A percentile compares a stretch with the other conserved stretches of the same genome.
Evolutionary conservation across 1,284 basidiomycete species (phyloP).

Genomic region (Naganishia sp.): DNA sequence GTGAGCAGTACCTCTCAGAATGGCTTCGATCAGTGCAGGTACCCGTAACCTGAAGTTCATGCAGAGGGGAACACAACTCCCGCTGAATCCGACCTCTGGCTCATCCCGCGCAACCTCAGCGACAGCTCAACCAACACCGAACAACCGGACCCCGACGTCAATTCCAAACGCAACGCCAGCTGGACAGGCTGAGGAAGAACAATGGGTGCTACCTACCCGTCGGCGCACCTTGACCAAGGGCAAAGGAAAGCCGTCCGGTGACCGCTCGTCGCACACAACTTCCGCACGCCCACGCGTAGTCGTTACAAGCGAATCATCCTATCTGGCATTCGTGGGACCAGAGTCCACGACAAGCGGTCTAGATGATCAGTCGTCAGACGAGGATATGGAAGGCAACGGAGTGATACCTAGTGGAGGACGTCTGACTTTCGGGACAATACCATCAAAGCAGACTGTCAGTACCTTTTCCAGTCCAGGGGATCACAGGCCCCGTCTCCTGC

Average conservation of each 20-base stretch:
- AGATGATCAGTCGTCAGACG: not conserved
- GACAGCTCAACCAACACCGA: not conserved
- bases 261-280: not conserved
- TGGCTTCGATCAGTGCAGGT: constrained; percentile 14
- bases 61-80: constrained; percentile 22
- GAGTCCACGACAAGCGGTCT: not conserved
- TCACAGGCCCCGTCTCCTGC: not conserved
- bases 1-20: not conserved
- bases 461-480: not conserved
- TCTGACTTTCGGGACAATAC: constrained; percentile 16
- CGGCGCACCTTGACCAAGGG: not conserved
- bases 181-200: constrained; percentile 4
- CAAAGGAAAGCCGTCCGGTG: not conserved
- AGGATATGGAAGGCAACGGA: not conserved
- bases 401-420: constrained; percentile 8
- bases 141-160: not conserved
- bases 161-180: not conserved
- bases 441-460: constrained; percentile 15
- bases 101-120: not conserved
- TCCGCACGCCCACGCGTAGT: not conserved
- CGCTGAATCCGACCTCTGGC: not conserved
- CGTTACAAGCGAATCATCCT: constrained; percentile 14
- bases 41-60: constrained; percentile 25
- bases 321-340: constrained; percentile 4
- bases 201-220: constrained; percentile 18